A percentile compares a stretch with the other conserved stretches of the same genome.
Evolutionary conservation across 2,329 filamentous ascomycete species (phyloP).

Genomic region (Escovopsis sp.): DNA sequence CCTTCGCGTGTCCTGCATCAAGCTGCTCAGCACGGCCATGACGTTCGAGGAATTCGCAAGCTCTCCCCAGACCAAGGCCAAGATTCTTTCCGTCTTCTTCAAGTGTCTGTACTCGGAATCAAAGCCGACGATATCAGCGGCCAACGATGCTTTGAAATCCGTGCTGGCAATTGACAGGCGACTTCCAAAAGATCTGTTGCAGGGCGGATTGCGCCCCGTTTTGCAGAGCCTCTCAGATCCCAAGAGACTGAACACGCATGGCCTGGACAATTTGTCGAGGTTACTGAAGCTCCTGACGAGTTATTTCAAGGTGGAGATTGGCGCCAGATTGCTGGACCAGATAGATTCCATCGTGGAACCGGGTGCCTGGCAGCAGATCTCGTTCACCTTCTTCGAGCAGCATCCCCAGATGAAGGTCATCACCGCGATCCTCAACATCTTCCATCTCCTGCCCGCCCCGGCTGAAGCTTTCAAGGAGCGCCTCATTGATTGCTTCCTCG

Average conservation of each 20-base stretch:
- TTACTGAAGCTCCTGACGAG: constrained; percentile 85
- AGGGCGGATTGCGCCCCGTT: constrained; percentile 89
- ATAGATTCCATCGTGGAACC: constrained; percentile 81
- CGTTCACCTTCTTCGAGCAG: constrained; percentile 89
- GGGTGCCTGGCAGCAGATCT: constrained; percentile 67
- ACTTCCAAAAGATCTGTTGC: constrained; percentile 84
- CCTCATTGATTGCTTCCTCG: constrained; percentile 78
- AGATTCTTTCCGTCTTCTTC: constrained; percentile 92
- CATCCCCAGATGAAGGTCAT: constrained; percentile 88
- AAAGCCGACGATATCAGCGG: constrained; percentile 80
- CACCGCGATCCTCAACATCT: constrained; percentile 88
- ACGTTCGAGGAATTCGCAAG: constrained; percentile 82
- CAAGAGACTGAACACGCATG: constrained; percentile 74
- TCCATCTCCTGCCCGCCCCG: constrained; percentile 82
- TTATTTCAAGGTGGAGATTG: constrained; percentile 99
- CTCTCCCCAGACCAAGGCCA: constrained; percentile 39
- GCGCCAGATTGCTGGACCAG: constrained; percentile 80
- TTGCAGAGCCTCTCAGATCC: constrained; percentile 91
- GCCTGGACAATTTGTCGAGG: constrained; percentile 78
- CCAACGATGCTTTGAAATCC: constrained; percentile 76
- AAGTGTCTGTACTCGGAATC: constrained; percentile 92
- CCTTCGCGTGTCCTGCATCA: constrained; percentile 83
- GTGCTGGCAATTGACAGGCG: constrained; percentile 83
- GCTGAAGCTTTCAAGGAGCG: constrained; percentile 84
- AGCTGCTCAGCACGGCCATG: constrained; percentile 84